Conservation (phyloP, 148 eudicot species). For the Rhododendron molle region DNA sequence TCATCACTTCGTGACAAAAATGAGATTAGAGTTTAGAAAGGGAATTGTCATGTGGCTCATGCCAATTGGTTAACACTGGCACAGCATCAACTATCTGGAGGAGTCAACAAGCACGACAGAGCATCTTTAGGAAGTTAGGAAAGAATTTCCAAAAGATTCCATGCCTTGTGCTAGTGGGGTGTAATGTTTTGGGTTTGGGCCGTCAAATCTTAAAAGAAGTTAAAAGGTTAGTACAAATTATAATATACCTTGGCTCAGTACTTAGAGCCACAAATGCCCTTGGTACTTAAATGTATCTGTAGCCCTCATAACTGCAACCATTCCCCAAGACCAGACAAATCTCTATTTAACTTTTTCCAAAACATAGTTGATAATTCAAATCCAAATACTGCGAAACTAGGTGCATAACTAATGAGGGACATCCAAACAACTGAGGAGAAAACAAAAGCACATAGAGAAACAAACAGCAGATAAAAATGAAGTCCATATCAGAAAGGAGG, state of each 20-base stretch:
- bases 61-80: background rate
- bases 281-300: background rate
- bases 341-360: background rate
- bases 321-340: background rate
- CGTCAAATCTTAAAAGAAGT: background rate
- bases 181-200: background rate
- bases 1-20: background rate
- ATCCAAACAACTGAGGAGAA: background rate
- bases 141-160: background rate
- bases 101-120: background rate
- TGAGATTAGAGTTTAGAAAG: background rate
- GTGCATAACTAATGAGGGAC: background rate
- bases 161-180: background rate
- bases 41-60: background rate
- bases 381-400: background rate
- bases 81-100: background rate
- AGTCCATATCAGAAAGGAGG: background rate
- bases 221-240: background rate
- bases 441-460: background rate
- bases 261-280: constrained; percentile 7
- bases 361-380: background rate
- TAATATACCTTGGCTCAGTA: background rate
- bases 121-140: background rate
- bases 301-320: background rate
- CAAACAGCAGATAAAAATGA: background rate